These are phyloP conservation scores for Raffaelea deltoideospora DNA, from an alignment of 2,329 filamentous ascomycete genomes.

Conservation along the genomic window DNA sequence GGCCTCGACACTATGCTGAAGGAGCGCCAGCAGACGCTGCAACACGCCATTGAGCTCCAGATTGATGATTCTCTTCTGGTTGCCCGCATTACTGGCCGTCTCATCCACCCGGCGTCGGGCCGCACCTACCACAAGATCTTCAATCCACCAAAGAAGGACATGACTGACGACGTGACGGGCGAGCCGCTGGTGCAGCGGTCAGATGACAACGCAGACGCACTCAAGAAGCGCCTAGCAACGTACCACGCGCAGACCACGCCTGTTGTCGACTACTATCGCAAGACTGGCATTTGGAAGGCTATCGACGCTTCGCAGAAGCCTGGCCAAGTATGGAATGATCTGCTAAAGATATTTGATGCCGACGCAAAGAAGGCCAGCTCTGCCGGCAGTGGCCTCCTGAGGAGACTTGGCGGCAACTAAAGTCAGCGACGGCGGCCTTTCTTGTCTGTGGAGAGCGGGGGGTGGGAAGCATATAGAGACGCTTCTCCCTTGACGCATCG, in stretches of 20 bases:
- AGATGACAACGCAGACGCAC: slow-evolving; percentile 90
- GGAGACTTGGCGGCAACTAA: slow-evolving; percentile 18
- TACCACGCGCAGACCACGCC: slow-evolving; percentile 91
- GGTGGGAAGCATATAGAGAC: too few species aligned
- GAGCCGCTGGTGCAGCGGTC: slow-evolving; percentile 92
- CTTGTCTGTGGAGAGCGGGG: too few species aligned
- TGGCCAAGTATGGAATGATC: slow-evolving; percentile 84
- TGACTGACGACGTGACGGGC: slow-evolving; percentile 95
- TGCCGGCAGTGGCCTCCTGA: slow-evolving; percentile 24
- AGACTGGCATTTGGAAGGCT: slow-evolving; percentile 90
- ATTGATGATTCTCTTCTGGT: slow-evolving; percentile 92
- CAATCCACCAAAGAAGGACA: slow-evolving; percentile 86
- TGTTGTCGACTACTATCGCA: slow-evolving; percentile 92
- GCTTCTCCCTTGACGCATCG: too few species aligned
- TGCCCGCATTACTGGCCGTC: slow-evolving; percentile 86
- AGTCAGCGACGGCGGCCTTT: too few species aligned
- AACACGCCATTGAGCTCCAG: slow-evolving; percentile 91
- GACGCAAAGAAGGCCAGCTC: slow-evolving; percentile 32
- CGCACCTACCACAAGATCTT: slow-evolving; percentile 97
- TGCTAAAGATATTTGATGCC: slow-evolving; percentile 70
- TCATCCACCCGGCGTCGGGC: slow-evolving; percentile 90
- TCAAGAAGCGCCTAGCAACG: slow-evolving; percentile 85
- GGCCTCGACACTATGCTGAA: slow-evolving; percentile 85
- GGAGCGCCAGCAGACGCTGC: slow-evolving; percentile 64
- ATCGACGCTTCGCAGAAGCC: slow-evolving; percentile 95